Evolutionary conservation across 2,329 filamentous ascomycete species (phyloP), one percentile per base, ranked within the genome.

Genomic region (Hymenoscyphus infarciens): DNA sequence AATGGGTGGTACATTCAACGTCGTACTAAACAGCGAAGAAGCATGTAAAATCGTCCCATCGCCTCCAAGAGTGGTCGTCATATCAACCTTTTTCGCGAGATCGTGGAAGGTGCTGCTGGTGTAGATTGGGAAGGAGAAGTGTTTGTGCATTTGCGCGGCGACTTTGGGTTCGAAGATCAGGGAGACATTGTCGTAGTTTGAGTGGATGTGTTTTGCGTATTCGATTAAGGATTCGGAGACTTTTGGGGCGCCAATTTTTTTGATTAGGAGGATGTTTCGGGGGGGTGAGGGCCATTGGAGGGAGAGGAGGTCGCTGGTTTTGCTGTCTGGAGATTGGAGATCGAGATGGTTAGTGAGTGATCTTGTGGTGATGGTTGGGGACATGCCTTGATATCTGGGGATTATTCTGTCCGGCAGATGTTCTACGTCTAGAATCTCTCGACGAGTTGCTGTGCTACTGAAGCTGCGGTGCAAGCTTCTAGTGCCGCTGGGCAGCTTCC

Each of bases 21-120:
- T 87, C 42, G 91, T 88, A 63, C 92, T 92, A 77, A 96, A 98
- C 5, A 97, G 82, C 60, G 90, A 93, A 1, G 91, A 89, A 0
- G 92, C 92, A 64, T 91, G 90, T 56, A 97, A 77, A 60, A 97
- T 94, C 2, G 92, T 97, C 64, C 92, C 92, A 75, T 99, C 95
- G 52, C 95, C 95, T 60, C 95, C 95, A 57, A 99, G 86, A 0
- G 95, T 98, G 53, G 91, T 87, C 25, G 94, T 88, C 63, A 97
- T 81, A 72, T 99, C 95, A 63, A 96, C 88, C 77, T 95, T 97
- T 63, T 86, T 80, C 49, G 91, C 86, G 61, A 95, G 85, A 25
- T 79, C 80, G 10, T 65, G 62, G 56, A 73, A 67, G 19, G 69
- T 60, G 52, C 66, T 68, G 77, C 77, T 38, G 2, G 83, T 81